These are phyloP conservation scores for Tylopilus cervinicoccineus DNA, from an alignment of 768 basidiomycete genomes.

Conservation along the genomic window DNA sequence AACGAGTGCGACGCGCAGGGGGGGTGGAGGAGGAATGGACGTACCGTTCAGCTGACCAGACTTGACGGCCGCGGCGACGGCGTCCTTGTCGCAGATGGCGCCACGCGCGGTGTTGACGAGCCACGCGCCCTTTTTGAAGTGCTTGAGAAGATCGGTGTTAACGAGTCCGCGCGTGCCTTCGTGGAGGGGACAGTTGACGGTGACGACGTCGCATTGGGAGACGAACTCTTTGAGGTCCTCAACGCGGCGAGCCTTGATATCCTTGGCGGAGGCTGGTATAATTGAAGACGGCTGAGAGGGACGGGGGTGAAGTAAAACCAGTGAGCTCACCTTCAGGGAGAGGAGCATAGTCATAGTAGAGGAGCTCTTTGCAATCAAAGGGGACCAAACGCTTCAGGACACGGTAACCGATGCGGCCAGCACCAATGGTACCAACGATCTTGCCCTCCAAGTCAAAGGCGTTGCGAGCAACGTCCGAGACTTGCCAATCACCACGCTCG, in stretches of 20 bases:
- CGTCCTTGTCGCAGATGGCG: constrained; percentile 84
- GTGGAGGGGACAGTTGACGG: constrained; percentile 88
- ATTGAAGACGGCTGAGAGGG: not conserved
- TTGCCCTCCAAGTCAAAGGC: constrained; percentile 90
- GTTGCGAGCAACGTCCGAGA: constrained; percentile 76
- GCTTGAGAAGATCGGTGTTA: constrained; percentile 75
- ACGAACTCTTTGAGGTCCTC: constrained; percentile 67
- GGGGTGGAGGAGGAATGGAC: too few relatives aligned
- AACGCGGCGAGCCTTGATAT: constrained; percentile 69
- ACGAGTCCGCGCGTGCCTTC: constrained; percentile 78
- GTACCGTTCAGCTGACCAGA: constrained; percentile 68
- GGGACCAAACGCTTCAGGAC: constrained; percentile 76
- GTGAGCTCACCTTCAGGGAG: constrained; percentile 51
- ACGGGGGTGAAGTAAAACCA: too few relatives aligned
- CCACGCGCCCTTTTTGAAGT: constrained; percentile 92
- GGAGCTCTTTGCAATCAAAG: constrained; percentile 85
- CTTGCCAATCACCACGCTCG: constrained; percentile 82
- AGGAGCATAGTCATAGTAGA: constrained; percentile 85
- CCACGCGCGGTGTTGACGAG: constrained; percentile 93
- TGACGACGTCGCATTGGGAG: constrained; percentile 68
- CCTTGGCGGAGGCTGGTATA: constrained; percentile 52
- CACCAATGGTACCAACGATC: constrained; percentile 88
- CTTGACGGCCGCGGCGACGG: constrained; percentile 70
- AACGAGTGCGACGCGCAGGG: not conserved
- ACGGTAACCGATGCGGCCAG: constrained; percentile 81